Base-by-base conservation (phyloP, 345 rosid species). In the Adansonia digitata region DNA sequence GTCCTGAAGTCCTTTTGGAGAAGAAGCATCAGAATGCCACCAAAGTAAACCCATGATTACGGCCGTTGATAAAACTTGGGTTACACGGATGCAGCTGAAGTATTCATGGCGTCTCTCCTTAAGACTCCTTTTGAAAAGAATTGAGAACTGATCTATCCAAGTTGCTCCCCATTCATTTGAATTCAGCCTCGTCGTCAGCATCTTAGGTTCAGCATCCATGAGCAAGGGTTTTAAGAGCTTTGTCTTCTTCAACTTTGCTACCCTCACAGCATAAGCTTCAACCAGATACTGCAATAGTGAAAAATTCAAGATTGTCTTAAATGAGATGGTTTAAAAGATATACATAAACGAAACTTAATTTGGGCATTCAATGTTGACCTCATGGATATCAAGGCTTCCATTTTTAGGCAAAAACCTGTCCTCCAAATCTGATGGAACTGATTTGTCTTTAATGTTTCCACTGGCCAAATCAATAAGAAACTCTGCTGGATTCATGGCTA, bases 401-500 rank as follows among this genome's bases (percentile, higher is more conserved):
- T 20, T 75, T 13, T 40, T 29, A 7, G 45, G 60, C 11, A 27
- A 45, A 27, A 75, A 75, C 59, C 65, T 72, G 46, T 18, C 64
- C 63, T 72, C 70, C 66, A 76, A 13, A 46, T 82, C 75, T 37
- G 76, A 65, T 26, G 83, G 85, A 45, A 80, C 56, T 15, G 81
- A 77, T 14, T 71, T 77, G 26, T 80, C 79, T 35, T 75, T 80
- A 5, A 77, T 18, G 31, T 82, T 75, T 11, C 84, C 86, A 62
- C 75, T 80, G 12, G 86, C 82, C 24, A 83, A 75, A 65, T 83
- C 83, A 63, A 80, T 55, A 3, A 80, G 80, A 65, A 80, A 83
- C 48, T 83, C 82, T n/a, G 83, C 86, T 24, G 82, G 83, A 67
- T 80, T 83, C 80, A 83, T 78, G 39, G 78, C 72, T 18, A 83